These are phyloP conservation scores for Rhizopus arrhizus DNA, from an alignment of 371 early-diverging fungal genomes.

Conservation along the genomic window DNA sequence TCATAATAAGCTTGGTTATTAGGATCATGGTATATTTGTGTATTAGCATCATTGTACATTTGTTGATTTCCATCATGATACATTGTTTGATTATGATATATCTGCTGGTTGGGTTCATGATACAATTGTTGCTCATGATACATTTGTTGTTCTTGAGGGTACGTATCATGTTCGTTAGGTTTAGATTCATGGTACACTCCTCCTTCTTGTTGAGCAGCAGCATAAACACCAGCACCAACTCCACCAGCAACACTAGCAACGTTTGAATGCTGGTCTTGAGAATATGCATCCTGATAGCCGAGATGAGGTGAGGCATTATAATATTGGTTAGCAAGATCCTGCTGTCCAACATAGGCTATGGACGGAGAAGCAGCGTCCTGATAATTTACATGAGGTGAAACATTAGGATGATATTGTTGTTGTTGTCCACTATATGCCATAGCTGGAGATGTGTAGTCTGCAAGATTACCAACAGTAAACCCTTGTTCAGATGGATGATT, in stretches of 20 bases:
- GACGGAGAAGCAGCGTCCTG: conserved; percentile 6
- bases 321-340: conserved; percentile 16
- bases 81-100: conserved; percentile 9
- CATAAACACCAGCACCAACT: neutral
- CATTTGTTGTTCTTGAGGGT: conserved; percentile 6
- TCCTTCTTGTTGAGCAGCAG: conserved; percentile 10
- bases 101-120: conserved; percentile 14
- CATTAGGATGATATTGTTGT: neutral
- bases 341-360: conserved; percentile 21
- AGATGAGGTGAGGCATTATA: conserved; percentile 7
- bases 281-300: neutral
- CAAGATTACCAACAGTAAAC: conserved; percentile 15
- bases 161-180: conserved; percentile 8
- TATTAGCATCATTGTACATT: conserved; percentile 13
- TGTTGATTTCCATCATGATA: conserved; percentile 20
- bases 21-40: conserved; percentile 7
- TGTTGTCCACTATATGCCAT: conserved; percentile 22
- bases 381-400: too few relatives aligned
- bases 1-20: conserved; percentile 4
- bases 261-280: neutral
- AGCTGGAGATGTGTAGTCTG: conserved; percentile 11
- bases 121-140: conserved; percentile 12
- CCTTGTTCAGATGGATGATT: conserved; percentile 16
- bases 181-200: conserved; percentile 10
- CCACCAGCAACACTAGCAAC: neutral